Evolutionary conservation across 768 basidiomycete genomes (phyloP).

Genomic region (Russula sp.): DNA sequence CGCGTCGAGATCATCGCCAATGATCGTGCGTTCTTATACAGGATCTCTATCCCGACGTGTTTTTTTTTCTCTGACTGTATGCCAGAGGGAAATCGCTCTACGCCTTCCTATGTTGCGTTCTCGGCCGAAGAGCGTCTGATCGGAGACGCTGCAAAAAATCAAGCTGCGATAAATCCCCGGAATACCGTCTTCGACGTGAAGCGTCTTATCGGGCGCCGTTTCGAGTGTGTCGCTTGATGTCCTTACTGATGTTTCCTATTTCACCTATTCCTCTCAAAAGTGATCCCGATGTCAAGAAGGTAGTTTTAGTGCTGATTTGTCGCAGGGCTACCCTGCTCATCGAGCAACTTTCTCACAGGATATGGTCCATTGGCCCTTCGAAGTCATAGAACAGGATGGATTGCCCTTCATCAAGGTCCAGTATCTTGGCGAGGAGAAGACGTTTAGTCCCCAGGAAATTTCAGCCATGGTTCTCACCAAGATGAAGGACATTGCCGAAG

Average conservation of each 20-base stretch:
- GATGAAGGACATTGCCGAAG: constrained; percentile 99
- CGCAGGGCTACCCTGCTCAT: not conserved
- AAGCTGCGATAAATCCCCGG: constrained; percentile 98
- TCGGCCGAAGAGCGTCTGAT: constrained; percentile 94
- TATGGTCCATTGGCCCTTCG: constrained; percentile 96
- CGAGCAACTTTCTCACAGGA: constrained; percentile 45
- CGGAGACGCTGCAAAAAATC: constrained; percentile 98
- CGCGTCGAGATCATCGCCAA: constrained; percentile 99
- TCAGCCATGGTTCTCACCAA: constrained; percentile 99
- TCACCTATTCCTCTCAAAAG: constrained; percentile 34
- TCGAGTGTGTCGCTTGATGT: constrained; percentile 55
- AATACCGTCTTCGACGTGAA: constrained; percentile 99
- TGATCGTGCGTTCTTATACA: constrained; percentile 59
- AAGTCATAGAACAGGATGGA: constrained; percentile 93
- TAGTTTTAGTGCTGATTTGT: constrained; percentile 25
- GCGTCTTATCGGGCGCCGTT: constrained; percentile 96
- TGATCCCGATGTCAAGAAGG: constrained; percentile 93
- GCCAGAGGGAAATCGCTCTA: constrained; percentile 95
- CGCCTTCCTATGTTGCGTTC: constrained; percentile 99
- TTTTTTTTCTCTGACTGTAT: constrained; percentile 7
- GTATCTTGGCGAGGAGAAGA: constrained; percentile 92
- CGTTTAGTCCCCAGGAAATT: constrained; percentile 97
- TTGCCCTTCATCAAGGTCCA: constrained; percentile 95
- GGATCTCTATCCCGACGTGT: not conserved
- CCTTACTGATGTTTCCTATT: constrained; percentile 9